Base-by-base conservation (phyloP, 2,329 filamentous ascomycete genomes). In the Rasamsonia emersonii region DNA sequence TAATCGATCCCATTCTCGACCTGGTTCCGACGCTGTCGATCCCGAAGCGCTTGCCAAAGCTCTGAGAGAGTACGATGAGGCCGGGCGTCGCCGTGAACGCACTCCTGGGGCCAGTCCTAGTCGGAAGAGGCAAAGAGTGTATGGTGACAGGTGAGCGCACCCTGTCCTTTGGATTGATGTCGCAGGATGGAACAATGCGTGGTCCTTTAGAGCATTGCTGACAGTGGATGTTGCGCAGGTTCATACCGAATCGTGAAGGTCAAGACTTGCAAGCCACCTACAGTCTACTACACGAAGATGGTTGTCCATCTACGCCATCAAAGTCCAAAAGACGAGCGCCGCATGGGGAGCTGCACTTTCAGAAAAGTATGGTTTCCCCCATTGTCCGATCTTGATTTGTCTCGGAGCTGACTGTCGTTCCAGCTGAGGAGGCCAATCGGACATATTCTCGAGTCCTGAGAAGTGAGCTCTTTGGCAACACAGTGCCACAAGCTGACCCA, bases 241-340 rank as follows among this genome's bases (percentile, higher is more conserved):
- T 98, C 56, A 96, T 98, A 45, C 91, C 91, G 17, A 93, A 91
- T 47, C 77, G 91, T 24, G 81, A 88, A 43, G 91, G 89, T 4
- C 86, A 94, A 58, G 91, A 98, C 59, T 68, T 96, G 15, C 83
- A 89, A 55, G 86, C 89, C 32, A 93, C 86, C 58, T 96, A 91
- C 61, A 94, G 79, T 54, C 67, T 96, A 34, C 70, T 96, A 17
- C 84, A 93, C 51, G 89, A 95, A 41, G 86, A 94, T 55, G 86
- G 82, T 23, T 95, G 89, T 13, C 91, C 91, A 13, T 83, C 89
- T 9, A 94, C 88, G 2, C 86, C 89, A 1, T 89, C 86, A 3
- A 84, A 79, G 54, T 75, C 82, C 37, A 86, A 85, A 62, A 88
- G 83, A 64, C 80, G 88, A 25, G 80, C 81, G 14, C 84, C 86